Percentiles rank a stretch among this genome's conserved stretches.
Evolutionary conservation across 495 filamentous ascomycete species (phyloP).

Genomic region (Aspergillus bertholletiae): DNA sequence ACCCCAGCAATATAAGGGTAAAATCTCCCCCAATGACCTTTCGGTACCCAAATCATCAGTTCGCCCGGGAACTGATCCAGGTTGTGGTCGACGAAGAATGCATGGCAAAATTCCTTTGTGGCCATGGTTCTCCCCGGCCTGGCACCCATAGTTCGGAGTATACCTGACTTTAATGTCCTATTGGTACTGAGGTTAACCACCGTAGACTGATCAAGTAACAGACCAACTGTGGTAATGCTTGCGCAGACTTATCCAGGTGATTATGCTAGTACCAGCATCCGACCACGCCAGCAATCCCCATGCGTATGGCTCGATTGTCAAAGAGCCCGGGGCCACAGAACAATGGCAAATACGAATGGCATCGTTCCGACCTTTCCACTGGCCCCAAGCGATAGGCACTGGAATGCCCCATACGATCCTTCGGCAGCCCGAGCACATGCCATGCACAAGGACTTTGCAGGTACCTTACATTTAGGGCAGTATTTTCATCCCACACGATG

Average conservation of each 20-base stretch:
- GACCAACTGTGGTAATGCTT: neutral
- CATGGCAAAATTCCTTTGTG: neutral
- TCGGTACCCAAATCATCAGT: neutral
- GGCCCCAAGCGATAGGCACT: neutral
- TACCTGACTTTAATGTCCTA: neutral
- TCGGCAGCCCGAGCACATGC: neutral
- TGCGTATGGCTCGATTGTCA: neutral
- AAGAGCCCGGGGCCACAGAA: neutral
- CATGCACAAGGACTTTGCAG: constrained; percentile 2
- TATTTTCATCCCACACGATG: no score
- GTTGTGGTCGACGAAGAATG: neutral
- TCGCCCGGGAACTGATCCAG: neutral
- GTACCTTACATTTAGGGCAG: constrained; percentile 3
- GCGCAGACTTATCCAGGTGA: neutral
- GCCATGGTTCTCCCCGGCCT: neutral
- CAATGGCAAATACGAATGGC: constrained; percentile 4
- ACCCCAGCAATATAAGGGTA: neutral
- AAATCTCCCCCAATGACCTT: neutral
- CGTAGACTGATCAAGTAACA: neutral
- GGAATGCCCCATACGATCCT: neutral
- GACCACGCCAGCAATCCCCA: neutral
- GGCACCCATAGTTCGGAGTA: neutral
- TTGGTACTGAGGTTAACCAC: neutral
- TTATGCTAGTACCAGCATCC: neutral
- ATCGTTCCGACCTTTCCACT: neutral